Evolutionary conservation across 2,329 filamentous ascomycete species (phyloP).

Genomic region (Colletotrichum lini): DNA sequence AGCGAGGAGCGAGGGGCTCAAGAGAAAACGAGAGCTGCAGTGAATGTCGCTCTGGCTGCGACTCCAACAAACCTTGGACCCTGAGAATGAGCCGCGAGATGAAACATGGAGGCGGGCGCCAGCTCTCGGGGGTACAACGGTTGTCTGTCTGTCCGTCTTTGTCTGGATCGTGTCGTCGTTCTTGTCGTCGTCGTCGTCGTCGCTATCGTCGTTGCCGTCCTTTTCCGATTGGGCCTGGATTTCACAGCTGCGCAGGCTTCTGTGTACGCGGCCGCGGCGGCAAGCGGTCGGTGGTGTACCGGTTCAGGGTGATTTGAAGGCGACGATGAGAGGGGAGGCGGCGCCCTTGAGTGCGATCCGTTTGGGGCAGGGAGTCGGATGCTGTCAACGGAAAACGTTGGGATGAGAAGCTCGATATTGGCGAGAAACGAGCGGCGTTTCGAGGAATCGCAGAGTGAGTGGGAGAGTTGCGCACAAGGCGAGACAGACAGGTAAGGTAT

Average conservation of each 20-base stretch:
- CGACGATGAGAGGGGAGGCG: background rate
- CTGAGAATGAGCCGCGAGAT: constrained; percentile 35
- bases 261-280: background rate
- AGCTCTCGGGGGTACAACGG: constrained; percentile 17
- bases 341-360: too few species aligned
- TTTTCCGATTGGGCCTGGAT: background rate
- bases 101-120: constrained; percentile 41
- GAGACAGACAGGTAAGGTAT: background rate
- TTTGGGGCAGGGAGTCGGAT: background rate
- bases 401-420: constrained; percentile 14
- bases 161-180: background rate
- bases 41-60: constrained; percentile 12
- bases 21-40: constrained; percentile 5
- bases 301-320: background rate
- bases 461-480: background rate
- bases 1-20: background rate
- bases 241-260: background rate
- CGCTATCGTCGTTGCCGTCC: background rate
- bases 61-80: constrained; percentile 34
- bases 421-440: constrained; percentile 21
- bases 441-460: constrained; percentile 4
- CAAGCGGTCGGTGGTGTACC: constrained; percentile 14
- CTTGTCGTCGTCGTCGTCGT: background rate
- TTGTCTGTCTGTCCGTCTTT: constrained; percentile 11
- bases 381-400: constrained; percentile 4